Evolutionary conservation across 2,329 filamentous ascomycete species (phyloP), one percentile per base, ranked within the genome.

Genomic region (Phyllosticta ampelicida): DNA sequence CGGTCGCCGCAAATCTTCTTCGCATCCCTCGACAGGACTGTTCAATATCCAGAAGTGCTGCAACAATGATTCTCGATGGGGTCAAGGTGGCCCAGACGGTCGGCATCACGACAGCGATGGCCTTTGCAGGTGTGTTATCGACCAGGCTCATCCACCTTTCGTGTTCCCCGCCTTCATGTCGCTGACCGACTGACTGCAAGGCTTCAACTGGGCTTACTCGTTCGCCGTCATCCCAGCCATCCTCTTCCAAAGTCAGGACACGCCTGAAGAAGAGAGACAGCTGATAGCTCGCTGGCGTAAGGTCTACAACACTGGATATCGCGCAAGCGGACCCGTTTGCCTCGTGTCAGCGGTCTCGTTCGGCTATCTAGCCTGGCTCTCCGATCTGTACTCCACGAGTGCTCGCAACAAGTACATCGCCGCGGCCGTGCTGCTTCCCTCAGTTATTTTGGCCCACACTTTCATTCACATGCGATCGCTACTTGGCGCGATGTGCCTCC

Each of bases 21-120:
- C n/a, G 13, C 36, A 18, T 44, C 36, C 5, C 16, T 8, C 13
- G 6, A n/a, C 13, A n/a, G n/a, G n/a, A 44, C 36, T 1, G n/a
- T n/a, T n/a, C 36, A 44, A 26, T 8, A 3, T 26, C 23, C 23
- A 26, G 23, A 26, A 9, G 10, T 30, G 53, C 28, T 18, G 44
- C 49, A 28, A 5, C 44, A n/a, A 57, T 20, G n/a, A 57, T 23
- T 23, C 26, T 36, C 23, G 48, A 51, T 30, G 50, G 55, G 9
- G 21, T 58, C 20, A 51, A 28, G 23, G 36, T 49, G 18, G 55
- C 51, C 10, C 55, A 58, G 23, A 20, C 48, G 30, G 51, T 58
- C 21, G 55, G 55, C 55, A 58, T 58, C 51, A 58, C 55, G 21
- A 51, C 55, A 11, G 51, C 55, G 21, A 53, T 44, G 20, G 52